Evolutionary conservation across 2,329 filamentous ascomycete species (phyloP), one percentile per base, ranked within the genome.

Genomic region (Microsporum audouinii): DNA sequence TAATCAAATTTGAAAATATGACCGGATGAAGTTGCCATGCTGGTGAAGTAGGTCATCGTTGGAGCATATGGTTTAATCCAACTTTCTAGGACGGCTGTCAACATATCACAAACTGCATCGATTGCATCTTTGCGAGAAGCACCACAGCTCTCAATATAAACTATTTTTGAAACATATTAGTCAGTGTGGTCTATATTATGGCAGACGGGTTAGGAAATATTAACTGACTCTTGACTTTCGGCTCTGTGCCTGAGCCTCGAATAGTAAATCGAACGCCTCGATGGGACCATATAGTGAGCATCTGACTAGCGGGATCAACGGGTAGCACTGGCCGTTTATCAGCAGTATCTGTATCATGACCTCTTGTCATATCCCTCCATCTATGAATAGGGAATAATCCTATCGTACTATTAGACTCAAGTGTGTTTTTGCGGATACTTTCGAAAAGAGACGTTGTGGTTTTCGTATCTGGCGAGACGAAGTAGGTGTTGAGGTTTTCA

Each of bases 401-500:
- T 27, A 86, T 71, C 34, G 71, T 71, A 38, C 70, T 72, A 6
- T 78, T 76, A 61, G 78, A 68, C 14, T 75, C 75, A 41, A 69
- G 73, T 36, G 72, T 72, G 36, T 78, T 69, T 2, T 65, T 71
- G 36, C 83, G 76, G 58, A 86, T 83, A 0, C 74, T 73, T 10
- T 74, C 73, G 69, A 87, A 87, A 27, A 84, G 73, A n/a, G 69
- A 65, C 27, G 75, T 75, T 0, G 83, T 86, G 1, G 77, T 73
- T 1, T 75, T 73, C 0, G 82, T 74, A 1, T 76, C 78, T 0
- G 83, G 82, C 1, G 83, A 84, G 33, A 82, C 76, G 66, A 86
- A 79, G 65, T 87, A 87, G 5, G 81, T 84, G 66, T 87, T 87
- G 10, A 82, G 78, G 43, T 83, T 84, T 65, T 84, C 82, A 65